A percentile compares a stretch with the other conserved stretches of the same genome.
Conservation (phyloP, 2,329 filamentous ascomycete species). For the Colletotrichum sp. region DNA sequence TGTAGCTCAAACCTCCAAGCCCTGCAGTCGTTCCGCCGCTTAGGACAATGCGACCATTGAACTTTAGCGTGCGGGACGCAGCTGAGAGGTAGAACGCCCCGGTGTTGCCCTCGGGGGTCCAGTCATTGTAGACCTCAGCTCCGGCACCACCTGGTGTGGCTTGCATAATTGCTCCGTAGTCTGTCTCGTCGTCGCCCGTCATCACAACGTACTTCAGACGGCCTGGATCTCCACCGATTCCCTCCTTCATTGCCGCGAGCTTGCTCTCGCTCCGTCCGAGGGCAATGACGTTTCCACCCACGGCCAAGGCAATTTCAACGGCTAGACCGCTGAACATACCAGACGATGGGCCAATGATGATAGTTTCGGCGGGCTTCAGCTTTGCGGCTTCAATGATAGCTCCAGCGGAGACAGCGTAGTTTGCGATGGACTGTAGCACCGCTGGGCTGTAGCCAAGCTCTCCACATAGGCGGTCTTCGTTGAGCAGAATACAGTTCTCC, state of each 20-base stretch:
- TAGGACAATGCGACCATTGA: background rate
- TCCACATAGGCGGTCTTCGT: constrained; percentile 28
- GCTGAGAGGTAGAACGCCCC: background rate
- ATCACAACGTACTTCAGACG: background rate
- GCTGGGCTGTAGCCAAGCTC: constrained; percentile 42
- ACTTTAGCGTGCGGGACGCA: background rate
- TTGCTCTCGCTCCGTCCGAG: constrained; percentile 45
- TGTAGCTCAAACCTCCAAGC: background rate
- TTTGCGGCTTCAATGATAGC: constrained; percentile 42
- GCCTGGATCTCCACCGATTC: background rate
- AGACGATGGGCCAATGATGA: constrained; percentile 55
- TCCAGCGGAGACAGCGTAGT: constrained; percentile 46
- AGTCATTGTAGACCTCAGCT: background rate
- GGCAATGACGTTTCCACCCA: constrained; percentile 58
- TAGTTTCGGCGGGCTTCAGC: constrained; percentile 49
- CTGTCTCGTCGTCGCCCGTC: background rate
- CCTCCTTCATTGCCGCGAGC: background rate
- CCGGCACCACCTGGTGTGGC: background rate
- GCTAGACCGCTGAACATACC: constrained; percentile 53
- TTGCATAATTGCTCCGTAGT: background rate
- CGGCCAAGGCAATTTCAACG: constrained; percentile 50
- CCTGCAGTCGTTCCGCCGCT: background rate
- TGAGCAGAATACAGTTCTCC: constrained; percentile 35
- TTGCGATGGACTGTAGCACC: constrained; percentile 42
- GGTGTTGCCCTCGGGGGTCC: background rate